Evolutionary conservation across 2,329 filamentous ascomycete genomes (phyloP).

Genomic region (Trichophyton benhamiae): DNA sequence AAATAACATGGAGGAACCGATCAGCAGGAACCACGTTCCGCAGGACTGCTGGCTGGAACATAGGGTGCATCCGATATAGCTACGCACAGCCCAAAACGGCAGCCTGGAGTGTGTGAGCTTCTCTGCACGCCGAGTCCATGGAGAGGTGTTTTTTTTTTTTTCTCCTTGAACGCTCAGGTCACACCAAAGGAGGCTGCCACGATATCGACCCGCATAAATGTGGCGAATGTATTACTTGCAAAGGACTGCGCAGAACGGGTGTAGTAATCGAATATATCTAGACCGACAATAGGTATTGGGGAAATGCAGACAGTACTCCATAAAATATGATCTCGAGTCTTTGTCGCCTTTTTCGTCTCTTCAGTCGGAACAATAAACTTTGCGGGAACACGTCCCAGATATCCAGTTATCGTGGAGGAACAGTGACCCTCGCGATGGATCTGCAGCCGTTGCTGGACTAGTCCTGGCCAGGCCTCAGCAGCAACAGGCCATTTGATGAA

Average conservation of each 20-base stretch:
- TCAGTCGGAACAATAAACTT: not conserved
- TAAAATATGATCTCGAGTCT: not conserved
- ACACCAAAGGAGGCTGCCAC: not conserved
- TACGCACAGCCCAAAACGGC: not conserved
- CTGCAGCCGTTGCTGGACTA: slow-evolving; percentile 2
- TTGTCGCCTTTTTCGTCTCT: not conserved
- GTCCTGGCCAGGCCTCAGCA: slow-evolving; percentile 1
- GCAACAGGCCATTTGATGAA: slow-evolving; percentile 1
- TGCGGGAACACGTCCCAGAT: not conserved
- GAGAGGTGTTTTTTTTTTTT: not conserved
- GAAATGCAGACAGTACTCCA: not conserved
- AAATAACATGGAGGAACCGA: not conserved
- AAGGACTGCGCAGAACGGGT: not conserved
- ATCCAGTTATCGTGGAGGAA: not conserved
- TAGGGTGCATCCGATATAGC: not conserved
- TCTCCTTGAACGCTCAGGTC: not conserved
- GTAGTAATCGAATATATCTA: not conserved
- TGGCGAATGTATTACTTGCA: not conserved
- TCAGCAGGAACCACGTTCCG: slow-evolving; percentile 4
- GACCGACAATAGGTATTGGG: not conserved
- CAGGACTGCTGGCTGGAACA: not conserved
- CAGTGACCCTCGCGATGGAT: not conserved
- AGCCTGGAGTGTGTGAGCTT: not conserved
- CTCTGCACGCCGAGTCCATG: not conserved
- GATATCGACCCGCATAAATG: not conserved